phyloP scores from a whole-genome alignment of 2,329 filamentous ascomycete species.

The Fusarium xyrophilum region DNA sequence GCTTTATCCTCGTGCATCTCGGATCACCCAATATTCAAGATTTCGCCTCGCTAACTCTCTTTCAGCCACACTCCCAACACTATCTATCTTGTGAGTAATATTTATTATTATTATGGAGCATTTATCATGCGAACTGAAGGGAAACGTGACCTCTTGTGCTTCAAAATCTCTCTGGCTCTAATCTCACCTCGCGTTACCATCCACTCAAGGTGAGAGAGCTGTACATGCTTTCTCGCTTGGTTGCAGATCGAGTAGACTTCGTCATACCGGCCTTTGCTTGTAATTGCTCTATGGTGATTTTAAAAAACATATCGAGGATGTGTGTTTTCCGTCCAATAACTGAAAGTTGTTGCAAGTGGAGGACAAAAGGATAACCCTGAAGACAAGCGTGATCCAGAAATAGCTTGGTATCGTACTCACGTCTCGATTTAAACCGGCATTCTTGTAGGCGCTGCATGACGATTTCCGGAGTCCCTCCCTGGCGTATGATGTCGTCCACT shows the following conservation, averaged over 20 bases:
- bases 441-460: background rate
- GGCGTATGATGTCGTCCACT: background rate
- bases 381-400: background rate
- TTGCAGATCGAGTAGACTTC: background rate
- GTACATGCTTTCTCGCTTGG: background rate
- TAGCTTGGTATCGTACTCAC: accelerated
- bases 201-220: too few relatives aligned
- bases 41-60: too few relatives aligned
- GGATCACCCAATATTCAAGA: accelerated
- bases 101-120: accelerated
- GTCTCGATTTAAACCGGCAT: background rate
- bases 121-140: accelerated
- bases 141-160: background rate
- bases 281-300: background rate
- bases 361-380: background rate
- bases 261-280: background rate
- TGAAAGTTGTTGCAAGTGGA: background rate
- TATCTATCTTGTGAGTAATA: background rate
- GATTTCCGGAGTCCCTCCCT: background rate
- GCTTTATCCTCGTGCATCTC: accelerated
- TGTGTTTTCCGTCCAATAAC: accelerated
- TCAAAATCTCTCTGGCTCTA: background rate
- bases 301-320: background rate
- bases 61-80: accelerated
- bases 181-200: background rate